Percentiles rank a stretch among this genome's conserved stretches.
Evolutionary conservation across 805 yeast genomes (phyloP).

Genomic region (Cyberlindnera mississippiensis): DNA sequence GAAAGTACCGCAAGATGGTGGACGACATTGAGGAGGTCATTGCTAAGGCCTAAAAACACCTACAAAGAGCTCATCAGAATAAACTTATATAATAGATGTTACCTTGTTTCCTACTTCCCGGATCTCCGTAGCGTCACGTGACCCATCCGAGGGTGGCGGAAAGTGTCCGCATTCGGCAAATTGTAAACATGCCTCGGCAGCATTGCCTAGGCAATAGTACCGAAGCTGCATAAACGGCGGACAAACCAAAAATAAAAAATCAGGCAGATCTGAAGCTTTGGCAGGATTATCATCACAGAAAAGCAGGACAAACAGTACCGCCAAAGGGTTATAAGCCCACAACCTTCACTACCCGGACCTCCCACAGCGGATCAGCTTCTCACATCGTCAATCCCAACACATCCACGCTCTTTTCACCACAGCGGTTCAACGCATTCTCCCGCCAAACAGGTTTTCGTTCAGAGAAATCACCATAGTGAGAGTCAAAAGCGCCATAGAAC

Average conservation of each 20-base stretch:
- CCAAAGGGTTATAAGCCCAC: neutral
- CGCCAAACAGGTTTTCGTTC: no score
- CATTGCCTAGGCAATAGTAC: slow-evolving; percentile 7
- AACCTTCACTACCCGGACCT: neutral
- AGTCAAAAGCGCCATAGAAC: no score
- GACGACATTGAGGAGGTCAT: slow-evolving; percentile 37
- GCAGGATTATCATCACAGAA: no score
- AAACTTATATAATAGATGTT: no score
- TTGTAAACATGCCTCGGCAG: slow-evolving; percentile 9
- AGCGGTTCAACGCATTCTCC: no score
- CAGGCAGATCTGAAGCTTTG: neutral
- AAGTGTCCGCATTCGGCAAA: slow-evolving; percentile 6
- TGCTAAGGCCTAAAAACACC: slow-evolving; percentile 1
- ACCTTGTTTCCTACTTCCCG: no score
- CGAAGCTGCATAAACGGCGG: neutral
- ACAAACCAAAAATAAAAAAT: slow-evolving; percentile 1
- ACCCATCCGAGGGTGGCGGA: no score
- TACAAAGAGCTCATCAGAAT: no score
- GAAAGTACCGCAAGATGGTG: slow-evolving; percentile 67
- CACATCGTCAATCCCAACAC: neutral
- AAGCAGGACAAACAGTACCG: neutral
- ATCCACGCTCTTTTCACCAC: neutral
- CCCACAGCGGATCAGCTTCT: neutral
- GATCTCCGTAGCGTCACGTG: no score
- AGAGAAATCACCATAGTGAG: no score